Evolutionary conservation across 805 yeast species (phyloP), one percentile per base, ranked within the genome.

Genomic region (Yueomyces sinensis): DNA sequence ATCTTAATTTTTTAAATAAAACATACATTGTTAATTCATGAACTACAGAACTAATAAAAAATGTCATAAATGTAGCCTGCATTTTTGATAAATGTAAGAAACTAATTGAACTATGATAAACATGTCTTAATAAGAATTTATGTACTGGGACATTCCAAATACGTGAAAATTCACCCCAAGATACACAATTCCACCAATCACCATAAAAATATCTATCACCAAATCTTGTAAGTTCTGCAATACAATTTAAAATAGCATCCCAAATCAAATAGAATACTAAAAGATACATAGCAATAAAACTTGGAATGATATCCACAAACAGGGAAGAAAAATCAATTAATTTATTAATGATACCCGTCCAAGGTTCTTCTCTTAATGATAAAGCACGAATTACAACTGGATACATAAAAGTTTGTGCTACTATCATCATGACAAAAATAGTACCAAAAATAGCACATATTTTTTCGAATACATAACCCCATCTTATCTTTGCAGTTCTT

Each of bases 101-200:
- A 44, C 91, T 74, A 38, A 89, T 81, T 9, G 91, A 74, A 18
- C 93, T 76, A 52, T 87, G 95, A 56, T 91, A 93, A 3, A 91
- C 97, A 52, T 93, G 99, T 43, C 97, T 70, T 31, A 87, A 62
- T 39, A 91, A 61, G 45, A 91, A 91, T 49, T 74, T 71, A 54
- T 91, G 95, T 17, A 91, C 97, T 0, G 97, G 95, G 9, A 72
- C 70, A 54, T 91, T 91, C 98, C 99, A 93, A 41, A 81, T 75
- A 43, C 96, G 67, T 9, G 95, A 79, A 55, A 82, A 91, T 52
- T 87, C 87, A 37, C 82, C 82, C 95, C 96, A 91, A 29, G 83
- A 80, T 15, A 79, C 74, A 41, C 93, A 82, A 46, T 87, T 83
- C 98, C 99, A 91, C 98, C 98, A 93, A 30, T 84, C 82, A 3